These are phyloP conservation scores for Epichloe scottii DNA, from an alignment of 2,329 filamentous ascomycete species.

Conservation along the genomic window DNA sequence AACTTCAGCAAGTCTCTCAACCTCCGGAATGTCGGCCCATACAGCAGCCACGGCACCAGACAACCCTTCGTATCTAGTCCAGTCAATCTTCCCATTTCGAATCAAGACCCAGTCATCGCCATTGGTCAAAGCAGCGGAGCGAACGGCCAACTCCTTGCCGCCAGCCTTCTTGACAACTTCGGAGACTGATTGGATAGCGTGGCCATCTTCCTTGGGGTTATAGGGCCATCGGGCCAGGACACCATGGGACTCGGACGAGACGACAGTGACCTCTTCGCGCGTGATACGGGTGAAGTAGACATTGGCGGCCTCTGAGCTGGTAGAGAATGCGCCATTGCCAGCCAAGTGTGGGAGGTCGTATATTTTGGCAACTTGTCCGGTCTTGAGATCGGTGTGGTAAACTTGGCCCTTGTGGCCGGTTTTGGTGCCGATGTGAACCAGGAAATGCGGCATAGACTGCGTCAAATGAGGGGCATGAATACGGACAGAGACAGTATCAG, in stretches of 20 bases:
- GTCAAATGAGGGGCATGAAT: slow-evolving; percentile 64
- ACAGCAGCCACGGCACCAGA: slow-evolving; percentile 67
- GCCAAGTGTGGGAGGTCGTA: slow-evolving; percentile 65
- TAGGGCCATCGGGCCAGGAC: slow-evolving; percentile 63
- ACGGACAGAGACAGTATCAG: slow-evolving; percentile 38
- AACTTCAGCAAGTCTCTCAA: slow-evolving; percentile 64
- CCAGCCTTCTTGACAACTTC: slow-evolving; percentile 67
- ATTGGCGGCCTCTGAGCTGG: slow-evolving; percentile 64
- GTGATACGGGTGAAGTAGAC: slow-evolving; percentile 84
- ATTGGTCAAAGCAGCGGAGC: slow-evolving; percentile 58
- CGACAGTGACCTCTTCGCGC: slow-evolving; percentile 56
- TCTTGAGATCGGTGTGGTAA: slow-evolving; percentile 68
- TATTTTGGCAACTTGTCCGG: slow-evolving; percentile 55
- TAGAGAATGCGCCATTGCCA: slow-evolving; percentile 64
- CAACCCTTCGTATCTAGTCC: slow-evolving; percentile 73
- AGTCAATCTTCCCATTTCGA: slow-evolving; percentile 67
- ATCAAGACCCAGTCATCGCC: slow-evolving; percentile 70
- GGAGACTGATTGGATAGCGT: slow-evolving; percentile 56
- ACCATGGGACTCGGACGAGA: slow-evolving; percentile 66
- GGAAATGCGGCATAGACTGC: slow-evolving; percentile 67
- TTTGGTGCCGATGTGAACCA: slow-evolving; percentile 66
- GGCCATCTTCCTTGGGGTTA: slow-evolving; percentile 29
- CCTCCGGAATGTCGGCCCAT: slow-evolving; percentile 66
- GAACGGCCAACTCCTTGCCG: slow-evolving; percentile 57
- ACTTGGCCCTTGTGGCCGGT: slow-evolving; percentile 70